These are phyloP conservation scores for Patellifolia procumbens DNA, from an alignment of 179 eudicot species.

Conservation along the genomic window DNA sequence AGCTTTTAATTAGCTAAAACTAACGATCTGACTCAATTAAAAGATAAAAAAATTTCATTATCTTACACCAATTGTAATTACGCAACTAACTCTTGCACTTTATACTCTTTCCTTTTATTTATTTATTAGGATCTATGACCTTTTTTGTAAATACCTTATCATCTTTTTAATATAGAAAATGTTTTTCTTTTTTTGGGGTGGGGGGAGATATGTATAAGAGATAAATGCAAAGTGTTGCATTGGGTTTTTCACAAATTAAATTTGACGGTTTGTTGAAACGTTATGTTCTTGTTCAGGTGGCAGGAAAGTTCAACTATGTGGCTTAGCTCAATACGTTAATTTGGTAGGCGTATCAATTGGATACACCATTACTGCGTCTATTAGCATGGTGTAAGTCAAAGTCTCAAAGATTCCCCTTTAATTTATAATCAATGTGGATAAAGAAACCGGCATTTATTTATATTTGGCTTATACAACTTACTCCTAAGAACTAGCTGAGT, in stretches of 20 bases:
- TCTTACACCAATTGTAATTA: no score
- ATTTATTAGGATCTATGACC: no score
- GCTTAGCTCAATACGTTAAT: slow-evolving; percentile 79
- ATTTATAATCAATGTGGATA: background rate
- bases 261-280: no score
- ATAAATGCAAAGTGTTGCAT: background rate
- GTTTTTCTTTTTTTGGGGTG: background rate
- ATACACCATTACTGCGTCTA: slow-evolving; percentile 87
- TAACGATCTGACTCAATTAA: no score
- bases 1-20: no score
- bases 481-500: background rate
- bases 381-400: slow-evolving; percentile 92
- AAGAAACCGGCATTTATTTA: background rate
- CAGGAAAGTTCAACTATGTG: slow-evolving; percentile 71
- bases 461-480: background rate
- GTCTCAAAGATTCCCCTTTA: slow-evolving; percentile 11
- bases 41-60: no score
- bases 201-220: background rate
- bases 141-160: no score
- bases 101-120: no score
- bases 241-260: slow-evolving; percentile 12
- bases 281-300: slow-evolving; percentile 52
- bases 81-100: no score
- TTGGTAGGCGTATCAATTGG: slow-evolving; percentile 81
- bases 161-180: no score